Base-by-base conservation (phyloP, 495 filamentous ascomycete species). In the Cercophora newfieldiana region DNA sequence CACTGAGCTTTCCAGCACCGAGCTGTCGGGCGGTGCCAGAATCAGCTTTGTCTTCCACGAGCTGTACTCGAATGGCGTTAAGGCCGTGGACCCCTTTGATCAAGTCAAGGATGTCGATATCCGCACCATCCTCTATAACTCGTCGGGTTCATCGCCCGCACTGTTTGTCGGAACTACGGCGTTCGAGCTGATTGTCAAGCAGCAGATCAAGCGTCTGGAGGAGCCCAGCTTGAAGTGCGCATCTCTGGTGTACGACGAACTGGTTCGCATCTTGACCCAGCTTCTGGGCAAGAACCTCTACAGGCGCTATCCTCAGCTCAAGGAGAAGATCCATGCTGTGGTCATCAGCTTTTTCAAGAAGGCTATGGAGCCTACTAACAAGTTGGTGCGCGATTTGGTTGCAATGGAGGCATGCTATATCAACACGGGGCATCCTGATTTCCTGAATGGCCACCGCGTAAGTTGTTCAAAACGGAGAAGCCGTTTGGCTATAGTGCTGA, bases 21-120 rank as follows among this genome's bases (percentile, higher is more conserved):
- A 99, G 76, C 81, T 99, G 64, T 97, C 94, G 1, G 96, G 96
- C 64, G 96, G 96, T 80, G 96, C 96, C 61, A 89, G 96, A 85
- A 99, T 99, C 76, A 97, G 92, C 79, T 99, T 99, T 73, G 96
- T 99, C 48, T 99, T 97, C 85, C 96, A 99, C 76, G 96, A 99
- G 76, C 81, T 99, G 16, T 99, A 98, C 78, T 88, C 93, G 50
- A 99, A 99, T 78, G 96, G 96, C 78, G 88, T 99, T 75, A 98
- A 97, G 83, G 94, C 96, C 0, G 90, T 99, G 22, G 96, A 98
- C 77, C 96, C 96, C 18, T 99, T 99, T 75, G 96, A 99, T 73
- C 83, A 91, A 64, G 92, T 97, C 77, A 98, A 98, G 81, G 96
- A 99, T 78, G 88, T 95, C 66, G 96, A 99, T 72, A 99, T 99